Evolutionary conservation across 495 filamentous ascomycete genomes (phyloP).

Genomic region (Amorphotheca resinae): DNA sequence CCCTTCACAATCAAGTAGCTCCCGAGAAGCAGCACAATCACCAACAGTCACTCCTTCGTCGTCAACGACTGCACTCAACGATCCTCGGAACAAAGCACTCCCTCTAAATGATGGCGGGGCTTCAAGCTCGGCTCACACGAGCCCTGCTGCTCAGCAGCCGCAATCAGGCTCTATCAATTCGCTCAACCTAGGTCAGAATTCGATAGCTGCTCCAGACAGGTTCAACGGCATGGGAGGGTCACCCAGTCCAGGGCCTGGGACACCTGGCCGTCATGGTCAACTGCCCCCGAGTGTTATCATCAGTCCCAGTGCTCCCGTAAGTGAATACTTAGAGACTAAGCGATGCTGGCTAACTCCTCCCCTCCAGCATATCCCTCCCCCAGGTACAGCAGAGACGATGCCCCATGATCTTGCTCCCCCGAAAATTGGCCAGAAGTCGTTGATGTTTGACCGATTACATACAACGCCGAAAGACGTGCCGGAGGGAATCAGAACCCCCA

Average conservation of each 20-base stretch:
- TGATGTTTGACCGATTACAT: slow-evolving; percentile 83
- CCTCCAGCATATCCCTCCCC: slow-evolving; percentile 75
- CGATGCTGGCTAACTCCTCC: background rate
- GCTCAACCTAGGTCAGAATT: slow-evolving; percentile 16
- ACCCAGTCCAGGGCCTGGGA: slow-evolving; percentile 39
- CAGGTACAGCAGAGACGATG: slow-evolving; percentile 94
- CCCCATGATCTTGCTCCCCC: slow-evolving; percentile 93
- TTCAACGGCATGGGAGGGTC: slow-evolving; percentile 27
- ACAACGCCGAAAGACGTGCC: slow-evolving; percentile 90
- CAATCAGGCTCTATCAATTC: slow-evolving; percentile 24
- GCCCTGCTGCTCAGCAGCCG: slow-evolving; percentile 31
- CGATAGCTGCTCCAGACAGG: slow-evolving; percentile 29
- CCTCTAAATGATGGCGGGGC: slow-evolving; percentile 52
- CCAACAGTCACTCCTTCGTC: slow-evolving; percentile 62
- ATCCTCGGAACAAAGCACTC: slow-evolving; percentile 70
- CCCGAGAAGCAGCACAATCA: slow-evolving; percentile 40
- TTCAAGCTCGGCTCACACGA: slow-evolving; percentile 32
- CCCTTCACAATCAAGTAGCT: slow-evolving; percentile 42
- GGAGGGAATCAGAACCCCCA: slow-evolving; percentile 88
- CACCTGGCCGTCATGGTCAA: slow-evolving; percentile 55
- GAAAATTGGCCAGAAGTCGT: slow-evolving; percentile 71
- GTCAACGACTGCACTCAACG: slow-evolving; percentile 77
- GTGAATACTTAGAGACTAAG: slow-evolving; percentile 23
- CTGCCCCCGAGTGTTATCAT: slow-evolving; percentile 87
- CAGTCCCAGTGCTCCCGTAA: slow-evolving; percentile 87